Evolutionary conservation across 148 eudicot genomes (phyloP), one percentile per base, ranked within the genome.

Genomic region (Drosera capensis): DNA sequence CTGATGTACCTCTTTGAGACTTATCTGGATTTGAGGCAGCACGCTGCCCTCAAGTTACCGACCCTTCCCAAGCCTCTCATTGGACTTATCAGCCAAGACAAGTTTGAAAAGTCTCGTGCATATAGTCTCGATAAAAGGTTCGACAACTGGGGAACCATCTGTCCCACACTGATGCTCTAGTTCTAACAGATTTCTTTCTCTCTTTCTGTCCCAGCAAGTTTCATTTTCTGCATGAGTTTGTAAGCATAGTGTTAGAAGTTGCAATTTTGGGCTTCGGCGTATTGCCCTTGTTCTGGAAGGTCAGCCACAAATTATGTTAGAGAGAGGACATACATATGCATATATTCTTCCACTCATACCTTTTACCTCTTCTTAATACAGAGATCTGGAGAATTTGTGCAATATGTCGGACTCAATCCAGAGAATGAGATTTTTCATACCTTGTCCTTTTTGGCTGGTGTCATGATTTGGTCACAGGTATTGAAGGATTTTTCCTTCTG

Each of bases 401-500:
- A 59, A 8, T 52, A 57, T 37, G 35, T 62, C 24, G 95, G 88
- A 60, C 59, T 90, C 28, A 46, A 70, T 67, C 72, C 85, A 45
- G 99, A 78, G 46, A 85, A 80, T 81, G 99, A 90, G 67, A 85
- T 90, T 62, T 50, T 51, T 8, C 95, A 81, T 62, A 90, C 95
- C n/a, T 83, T 85, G 68, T 73, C 82, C 47, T 85, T 90, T 71
- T 64, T 85, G 60, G 99, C 78, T 46, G 95, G 85, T 64, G 85
- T 90, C 59, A 80, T 79, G 93, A 41, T 90, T 40, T 90, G 99
- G 95, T 90, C 99, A 43, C 99, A 90, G 95, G 95, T 90, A 68
- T 47, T n/a, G n/a, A n/a, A 39, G 25, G 9, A 30, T 5, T 15
- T 9, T 17, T 45, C 8, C n/a, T n/a, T n/a, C n/a, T n/a, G n/a